Evolutionary conservation across 225 moss, liverwort and hornwort species (phyloP).

Genomic region (Climacium dendroides): DNA sequence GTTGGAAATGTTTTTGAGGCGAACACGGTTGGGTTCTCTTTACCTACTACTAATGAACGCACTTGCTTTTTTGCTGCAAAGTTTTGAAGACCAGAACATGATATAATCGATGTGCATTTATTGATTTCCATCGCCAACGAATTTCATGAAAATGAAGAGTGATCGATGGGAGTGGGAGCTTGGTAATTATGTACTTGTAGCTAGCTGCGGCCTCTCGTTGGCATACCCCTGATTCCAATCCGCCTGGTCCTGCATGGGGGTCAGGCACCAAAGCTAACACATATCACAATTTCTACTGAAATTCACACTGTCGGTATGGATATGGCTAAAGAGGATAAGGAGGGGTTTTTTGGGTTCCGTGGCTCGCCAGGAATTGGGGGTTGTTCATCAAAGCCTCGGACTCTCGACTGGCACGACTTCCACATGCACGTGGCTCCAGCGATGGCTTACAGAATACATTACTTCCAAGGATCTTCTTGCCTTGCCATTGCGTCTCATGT

Average conservation of each 20-base stretch:
- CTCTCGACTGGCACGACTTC: background rate
- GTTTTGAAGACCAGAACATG: background rate
- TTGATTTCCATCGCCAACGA: background rate
- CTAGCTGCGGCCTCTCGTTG: too few relatives aligned
- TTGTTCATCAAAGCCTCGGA: background rate
- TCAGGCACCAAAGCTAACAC: background rate
- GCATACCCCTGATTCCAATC: too few relatives aligned
- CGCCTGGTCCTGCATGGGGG: too few relatives aligned
- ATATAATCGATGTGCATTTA: background rate
- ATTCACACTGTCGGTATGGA: too few relatives aligned
- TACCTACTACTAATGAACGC: background rate
- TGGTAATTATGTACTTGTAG: too few relatives aligned
- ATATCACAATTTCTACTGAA: too few relatives aligned
- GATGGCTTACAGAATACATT: background rate
- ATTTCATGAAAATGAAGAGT: background rate
- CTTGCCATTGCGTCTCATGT: background rate
- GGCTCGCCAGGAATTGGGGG: background rate
- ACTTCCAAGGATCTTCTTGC: background rate
- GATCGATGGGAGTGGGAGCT: too few relatives aligned
- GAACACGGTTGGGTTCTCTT: background rate
- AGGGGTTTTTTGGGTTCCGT: too few relatives aligned
- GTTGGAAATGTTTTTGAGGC: background rate
- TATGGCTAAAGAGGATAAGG: background rate
- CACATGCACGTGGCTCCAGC: background rate
- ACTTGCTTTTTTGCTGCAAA: background rate